phyloP scores from a whole-genome alignment of 2,329 filamentous ascomycete genomes.

The Colletotrichum phormii region DNA sequence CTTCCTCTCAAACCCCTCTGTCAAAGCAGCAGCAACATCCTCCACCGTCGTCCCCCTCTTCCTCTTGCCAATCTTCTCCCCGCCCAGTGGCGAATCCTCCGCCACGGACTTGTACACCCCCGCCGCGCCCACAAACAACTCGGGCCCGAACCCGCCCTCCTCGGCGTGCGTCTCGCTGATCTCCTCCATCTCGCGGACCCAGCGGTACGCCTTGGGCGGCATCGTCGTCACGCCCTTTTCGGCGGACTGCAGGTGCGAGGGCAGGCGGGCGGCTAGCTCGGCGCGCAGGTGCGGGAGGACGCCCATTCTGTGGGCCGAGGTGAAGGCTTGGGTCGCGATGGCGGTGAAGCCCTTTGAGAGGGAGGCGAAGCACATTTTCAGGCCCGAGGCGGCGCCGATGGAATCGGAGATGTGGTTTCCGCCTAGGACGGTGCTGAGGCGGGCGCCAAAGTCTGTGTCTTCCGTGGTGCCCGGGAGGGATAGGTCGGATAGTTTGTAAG shows the following conservation, averaged over 20 bases:
- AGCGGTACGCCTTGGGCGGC: constrained; percentile 81
- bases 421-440: constrained; percentile 58
- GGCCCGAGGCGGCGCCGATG: constrained; percentile 67
- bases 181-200: constrained; percentile 83
- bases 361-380: constrained; percentile 76
- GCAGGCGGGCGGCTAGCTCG: constrained; percentile 64
- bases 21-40: constrained; percentile 64
- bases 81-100: constrained; percentile 69
- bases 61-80: constrained; percentile 68
- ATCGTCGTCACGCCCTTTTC: constrained; percentile 67
- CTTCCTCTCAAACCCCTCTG: constrained; percentile 59
- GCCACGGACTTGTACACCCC: constrained; percentile 72
- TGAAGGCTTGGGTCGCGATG: constrained; percentile 77
- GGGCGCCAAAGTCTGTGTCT: constrained; percentile 46
- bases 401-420: constrained; percentile 59
- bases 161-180: constrained; percentile 74
- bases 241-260: constrained; percentile 57
- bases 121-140: constrained; percentile 70
- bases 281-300: constrained; percentile 69
- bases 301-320: constrained; percentile 73
- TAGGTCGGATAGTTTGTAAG: constrained; percentile 52
- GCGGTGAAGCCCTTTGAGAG: constrained; percentile 75
- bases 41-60: constrained; percentile 67
- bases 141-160: constrained; percentile 70
- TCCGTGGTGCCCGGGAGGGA: constrained; percentile 39